Percentiles rank a stretch among this genome's conserved stretches.
phyloP scores from a whole-genome alignment of 2,329 filamentous ascomycete species.

The Mycosphaerella arachidis region DNA sequence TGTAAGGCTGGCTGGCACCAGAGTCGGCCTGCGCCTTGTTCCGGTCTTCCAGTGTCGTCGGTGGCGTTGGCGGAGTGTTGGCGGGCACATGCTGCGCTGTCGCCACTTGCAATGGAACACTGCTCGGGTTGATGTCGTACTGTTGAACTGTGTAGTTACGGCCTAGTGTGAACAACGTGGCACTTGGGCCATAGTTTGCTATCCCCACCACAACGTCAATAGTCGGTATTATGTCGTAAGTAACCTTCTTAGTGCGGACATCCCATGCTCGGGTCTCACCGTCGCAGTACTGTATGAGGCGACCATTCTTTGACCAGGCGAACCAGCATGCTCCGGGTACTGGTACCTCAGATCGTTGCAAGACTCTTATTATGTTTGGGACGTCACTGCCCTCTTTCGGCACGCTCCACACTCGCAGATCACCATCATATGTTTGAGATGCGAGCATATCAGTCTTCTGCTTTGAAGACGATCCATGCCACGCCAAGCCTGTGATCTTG shows the following conservation, averaged over 20 bases:
- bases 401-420: slow-evolving; percentile 94
- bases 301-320: slow-evolving; percentile 96
- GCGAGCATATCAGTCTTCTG: slow-evolving; percentile 98
- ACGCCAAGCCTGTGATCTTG: slow-evolving; percentile 78
- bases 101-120: slow-evolving; percentile 69
- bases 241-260: slow-evolving; percentile 95
- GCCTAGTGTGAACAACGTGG: slow-evolving; percentile 86
- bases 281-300: slow-evolving; percentile 87
- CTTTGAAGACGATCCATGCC: slow-evolving; percentile 93
- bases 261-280: slow-evolving; percentile 92
- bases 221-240: slow-evolving; percentile 82
- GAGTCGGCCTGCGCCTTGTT: slow-evolving; percentile 42
- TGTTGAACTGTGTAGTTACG: slow-evolving; percentile 88
- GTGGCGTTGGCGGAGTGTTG: slow-evolving; percentile 72
- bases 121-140: slow-evolving; percentile 77
- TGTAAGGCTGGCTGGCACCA: slow-evolving; percentile 29
- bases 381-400: slow-evolving; percentile 70
- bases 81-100: slow-evolving; percentile 83
- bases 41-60: slow-evolving; percentile 72
- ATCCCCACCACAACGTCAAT: slow-evolving; percentile 75
- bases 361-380: slow-evolving; percentile 81
- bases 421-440: slow-evolving; percentile 84
- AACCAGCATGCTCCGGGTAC: slow-evolving; percentile 85
- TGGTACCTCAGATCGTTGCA: slow-evolving; percentile 73
- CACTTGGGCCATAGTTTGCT: slow-evolving; percentile 82